Evolutionary conservation across 352 stramenopile species (phyloP), one percentile per base, ranked within the genome.

Genomic region (Globisporangium paddicum): DNA sequence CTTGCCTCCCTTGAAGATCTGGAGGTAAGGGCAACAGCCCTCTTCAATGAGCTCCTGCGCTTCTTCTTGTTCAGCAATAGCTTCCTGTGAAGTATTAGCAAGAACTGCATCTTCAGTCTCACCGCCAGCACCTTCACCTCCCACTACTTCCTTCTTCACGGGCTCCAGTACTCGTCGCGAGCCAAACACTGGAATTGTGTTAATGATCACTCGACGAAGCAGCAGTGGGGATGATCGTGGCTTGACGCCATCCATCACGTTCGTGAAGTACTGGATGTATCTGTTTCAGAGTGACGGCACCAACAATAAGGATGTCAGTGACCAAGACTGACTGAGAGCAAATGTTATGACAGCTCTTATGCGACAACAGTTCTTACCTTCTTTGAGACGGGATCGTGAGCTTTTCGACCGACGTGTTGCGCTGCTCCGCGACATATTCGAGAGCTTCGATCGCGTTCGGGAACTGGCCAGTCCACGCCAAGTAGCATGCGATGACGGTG

Each of bases 211-310:
- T 16, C 96, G 84, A 37, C 96, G 93, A 30, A 99, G 77, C 49
- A 98, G 61, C 40, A 99, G 64, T 13, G 96, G 95, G n/a, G 96
- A 96, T 42, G 95, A 96, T 6, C 75, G 82, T 4, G 96, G 96
- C 66, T 97, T 90, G 11, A 98, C 88, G 19, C 96, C 96, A 47
- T 99, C 96, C 75, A 99, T 89, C 52, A 99, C 96, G 59, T 98
- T 98, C 55, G 93, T 93, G 71, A 99, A 99, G 70, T 99, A 99
- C 51, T 96, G 87, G 19, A 98, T 93, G 72, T 99, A 99, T 66
- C 82, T 89, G 48, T 26, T n/a, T 5, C 5, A 50, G 44, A 10
- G 48, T 14, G 8, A 10, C 5, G 21, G 6, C 32, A 49, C n/a
- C 16, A 8, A 23, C 25, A 25, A 21, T 21, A 47, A 66, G 42